Percentiles rank a stretch among this genome's conserved stretches.
These are phyloP conservation scores for Collybia sp. DNA, from an alignment of 768 basidiomycete species.

Conservation along the genomic window DNA sequence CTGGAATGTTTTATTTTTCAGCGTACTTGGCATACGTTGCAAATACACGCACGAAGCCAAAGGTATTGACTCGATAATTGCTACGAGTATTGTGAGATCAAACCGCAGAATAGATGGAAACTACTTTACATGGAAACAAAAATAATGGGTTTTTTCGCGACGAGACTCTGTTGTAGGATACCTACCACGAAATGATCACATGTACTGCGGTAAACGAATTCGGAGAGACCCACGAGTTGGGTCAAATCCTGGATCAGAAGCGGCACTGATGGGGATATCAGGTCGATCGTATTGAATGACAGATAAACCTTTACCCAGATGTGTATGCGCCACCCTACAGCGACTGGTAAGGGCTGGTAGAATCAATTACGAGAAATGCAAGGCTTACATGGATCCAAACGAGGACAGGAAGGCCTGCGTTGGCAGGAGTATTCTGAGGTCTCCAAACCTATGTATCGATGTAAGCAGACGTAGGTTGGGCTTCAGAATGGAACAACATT, in stretches of 20 bases:
- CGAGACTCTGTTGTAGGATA: slow-evolving; percentile 43
- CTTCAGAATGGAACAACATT: slow-evolving; percentile 30
- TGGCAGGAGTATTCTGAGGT: slow-evolving; percentile 18
- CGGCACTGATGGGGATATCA: slow-evolving; percentile 26
- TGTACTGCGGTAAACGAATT: not conserved
- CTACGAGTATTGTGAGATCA: slow-evolving; percentile 17
- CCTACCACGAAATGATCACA: slow-evolving; percentile 21
- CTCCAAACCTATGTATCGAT: slow-evolving; percentile 26
- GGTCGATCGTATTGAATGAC: not conserved
- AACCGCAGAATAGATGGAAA: not conserved
- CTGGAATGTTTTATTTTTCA: slow-evolving; percentile 13
- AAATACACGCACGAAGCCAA: slow-evolving; percentile 43
- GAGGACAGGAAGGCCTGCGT: slow-evolving; percentile 30
- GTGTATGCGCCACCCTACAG: slow-evolving; percentile 46
- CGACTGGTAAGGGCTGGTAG: not conserved
- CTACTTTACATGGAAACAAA: slow-evolving; percentile 43
- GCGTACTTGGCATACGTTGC: not conserved
- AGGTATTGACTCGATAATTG: slow-evolving; percentile 55
- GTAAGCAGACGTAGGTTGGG: not conserved
- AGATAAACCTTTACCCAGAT: slow-evolving; percentile 23
- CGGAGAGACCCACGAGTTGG: slow-evolving; percentile 36
- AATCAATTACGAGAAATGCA: not conserved
- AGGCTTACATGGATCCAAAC: slow-evolving; percentile 29
- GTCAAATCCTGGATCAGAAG: slow-evolving; percentile 35
- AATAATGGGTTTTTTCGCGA: slow-evolving; percentile 47